Evolutionary conservation across 768 basidiomycete species (phyloP), one percentile per base, ranked within the genome.

Genomic region (Hypholoma fasciculare): DNA sequence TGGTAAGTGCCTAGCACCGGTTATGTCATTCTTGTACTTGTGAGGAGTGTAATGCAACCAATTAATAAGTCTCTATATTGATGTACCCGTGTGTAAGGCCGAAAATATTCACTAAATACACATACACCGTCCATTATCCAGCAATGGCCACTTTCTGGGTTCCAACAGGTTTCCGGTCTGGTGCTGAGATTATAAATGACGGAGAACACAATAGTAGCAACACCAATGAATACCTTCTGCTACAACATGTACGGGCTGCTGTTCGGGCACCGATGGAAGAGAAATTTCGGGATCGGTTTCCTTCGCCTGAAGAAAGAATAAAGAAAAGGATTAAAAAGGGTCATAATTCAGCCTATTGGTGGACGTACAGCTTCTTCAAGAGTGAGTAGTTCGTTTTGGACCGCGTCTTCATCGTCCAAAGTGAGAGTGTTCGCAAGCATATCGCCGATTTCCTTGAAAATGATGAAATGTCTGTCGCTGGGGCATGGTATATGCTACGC

Each of bases 371-470:
- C 84, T 14, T 71, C 76, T 69, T 96, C 85, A 12, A 99, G 73
- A 51, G 80, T 78, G 26, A 73, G 76, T 26, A 99, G 77, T 69
- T 99, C 97, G 5, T 78, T 78, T 68, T 96, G 92, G 0, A 99
- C 96, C 14, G 87, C 89, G 42, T 97, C 96, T 69, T 99, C 97
- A 47, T 99, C 97, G 46, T 96, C 95, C 12, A 87, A 69, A 1
- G 89, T 88, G 60, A 99, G 80, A 42, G 79, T 87, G 63, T 89
- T 93, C 49, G 89, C 82, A 19, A 99, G 78, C 77, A 96, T 83
- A 69, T 92, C 88, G 60, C 90, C 82, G 52, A 99, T 89, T 83
- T 99, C 97, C 97, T 99, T 65, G 11, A 49, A 17, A 57, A 52
- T 4, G n/a, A 52, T 54, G 43, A 23, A 4, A 48, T 37, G 34